Base-by-base conservation (phyloP, 306 rosid species). In the Rosa rugosa region DNA sequence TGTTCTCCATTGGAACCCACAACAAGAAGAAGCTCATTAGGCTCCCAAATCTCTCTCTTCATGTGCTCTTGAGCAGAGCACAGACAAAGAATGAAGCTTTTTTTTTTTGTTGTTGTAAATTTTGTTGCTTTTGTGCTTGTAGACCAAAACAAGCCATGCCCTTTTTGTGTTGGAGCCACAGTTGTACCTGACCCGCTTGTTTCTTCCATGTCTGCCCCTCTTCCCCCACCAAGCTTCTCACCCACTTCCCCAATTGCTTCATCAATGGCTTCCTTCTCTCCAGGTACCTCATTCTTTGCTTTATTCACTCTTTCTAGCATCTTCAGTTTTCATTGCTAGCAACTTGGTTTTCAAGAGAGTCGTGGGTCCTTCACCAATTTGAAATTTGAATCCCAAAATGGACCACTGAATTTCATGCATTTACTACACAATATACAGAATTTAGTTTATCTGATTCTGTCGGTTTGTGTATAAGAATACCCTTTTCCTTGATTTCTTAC, bases 241-340 rank as follows among this genome's bases (percentile, higher is more conserved):
- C 83, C 86, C 76, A 23, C 44, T 78, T 81, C 96, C 75, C 88
- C 86, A 62, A 41, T 84, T 72, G 72, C 83, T 65, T 22, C 90
- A 49, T 80, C 97, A 67, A 85, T 87, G 86, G 72, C 89, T 80
- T 84, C 92, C 80, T 77, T 82, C 44, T 82, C 98, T 64, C 92
- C 99, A 65, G 96, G 96, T 89, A 73, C 71, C 74, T 80, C 71
- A 12, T 13, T n/a, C n/a, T n/a, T n/a, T n/a, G n/a, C n/a, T n/a
- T n/a, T n/a, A n/a, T n/a, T 68, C 75, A 80, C 78, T 45, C 77
- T 38, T 57, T 74, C 75, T 46, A 56, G 50, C 20, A 38, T 13
- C 31, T 49, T 46, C 40, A 11, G 17, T 71, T 76, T 51, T 75
- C 67, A 74, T 63, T 83, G 77, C 38, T 27, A 46, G 53, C 66